A percentile compares a stretch with the other conserved stretches of the same genome.
Conservation (phyloP, 768 basidiomycete genomes). For the Xanthoconium purpureum region DNA sequence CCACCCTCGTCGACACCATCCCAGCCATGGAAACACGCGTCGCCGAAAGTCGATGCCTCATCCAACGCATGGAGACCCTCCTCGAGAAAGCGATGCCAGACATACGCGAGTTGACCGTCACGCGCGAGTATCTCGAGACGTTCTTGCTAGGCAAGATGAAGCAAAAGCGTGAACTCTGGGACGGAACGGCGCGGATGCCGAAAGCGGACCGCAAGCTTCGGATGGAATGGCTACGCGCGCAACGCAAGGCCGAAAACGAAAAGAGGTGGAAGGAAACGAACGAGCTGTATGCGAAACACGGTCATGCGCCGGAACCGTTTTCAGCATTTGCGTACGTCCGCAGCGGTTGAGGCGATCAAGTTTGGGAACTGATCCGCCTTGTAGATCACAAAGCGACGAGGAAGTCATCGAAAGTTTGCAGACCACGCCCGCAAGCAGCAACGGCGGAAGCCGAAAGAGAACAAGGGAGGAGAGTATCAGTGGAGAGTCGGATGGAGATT, state of each 20-base stretch:
- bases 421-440: slow-evolving; percentile 23
- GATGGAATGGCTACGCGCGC: slow-evolving; percentile 24
- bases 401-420: slow-evolving; percentile 24
- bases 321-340: slow-evolving; percentile 23
- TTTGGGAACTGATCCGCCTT: background rate
- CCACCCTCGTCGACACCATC: slow-evolving; percentile 19
- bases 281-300: slow-evolving; percentile 4
- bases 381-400: slow-evolving; percentile 25
- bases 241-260: slow-evolving; percentile 18
- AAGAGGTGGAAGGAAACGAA: slow-evolving; percentile 22
- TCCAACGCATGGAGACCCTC: slow-evolving; percentile 12
- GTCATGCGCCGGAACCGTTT: slow-evolving; percentile 17
- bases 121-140: slow-evolving; percentile 27
- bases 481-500: background rate
- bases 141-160: slow-evolving; percentile 30
- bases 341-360: background rate
- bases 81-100: slow-evolving; percentile 18
- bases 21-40: slow-evolving; percentile 21
- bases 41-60: slow-evolving; percentile 18
- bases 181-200: slow-evolving; percentile 28
- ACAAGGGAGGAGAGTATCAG: slow-evolving; percentile 7
- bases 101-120: slow-evolving; percentile 18
- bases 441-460: slow-evolving; percentile 15
- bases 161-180: slow-evolving; percentile 30
- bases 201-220: slow-evolving; percentile 22